A percentile compares a stretch with the other conserved stretches of the same genome.
phyloP scores from a whole-genome alignment of 345 rosid genomes.

The Gynandropsis gynandra region DNA sequence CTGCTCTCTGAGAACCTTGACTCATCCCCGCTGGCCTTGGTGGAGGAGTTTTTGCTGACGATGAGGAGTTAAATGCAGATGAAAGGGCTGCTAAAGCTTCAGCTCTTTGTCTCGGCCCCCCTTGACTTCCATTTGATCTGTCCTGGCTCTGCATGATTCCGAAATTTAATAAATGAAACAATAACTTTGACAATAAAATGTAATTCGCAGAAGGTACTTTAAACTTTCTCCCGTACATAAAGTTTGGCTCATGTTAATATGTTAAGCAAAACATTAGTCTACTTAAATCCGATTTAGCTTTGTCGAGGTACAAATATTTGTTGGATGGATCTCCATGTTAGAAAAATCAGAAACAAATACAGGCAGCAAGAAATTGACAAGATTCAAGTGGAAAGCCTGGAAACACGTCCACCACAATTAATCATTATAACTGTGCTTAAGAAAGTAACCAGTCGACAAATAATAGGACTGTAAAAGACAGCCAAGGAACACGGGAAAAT shows the following conservation, averaged over 20 bases:
- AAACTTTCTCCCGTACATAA: too few relatives aligned
- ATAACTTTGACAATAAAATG: not conserved
- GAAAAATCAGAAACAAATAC: too few relatives aligned
- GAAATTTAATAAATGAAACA: slow-evolving; percentile 6
- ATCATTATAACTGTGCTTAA: not conserved
- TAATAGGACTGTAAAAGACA: not conserved
- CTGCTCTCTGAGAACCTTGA: slow-evolving; percentile 84
- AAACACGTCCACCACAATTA: too few relatives aligned
- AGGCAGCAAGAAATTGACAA: too few relatives aligned
- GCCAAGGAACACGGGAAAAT: not conserved
- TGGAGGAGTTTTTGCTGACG: slow-evolving; percentile 40
- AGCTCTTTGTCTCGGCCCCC: slow-evolving; percentile 74
- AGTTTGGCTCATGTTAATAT: too few relatives aligned
- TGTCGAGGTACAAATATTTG: too few relatives aligned
- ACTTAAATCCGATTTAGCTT: too few relatives aligned
- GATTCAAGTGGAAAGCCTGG: too few relatives aligned
- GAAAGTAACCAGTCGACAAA: not conserved
- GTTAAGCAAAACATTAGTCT: too few relatives aligned
- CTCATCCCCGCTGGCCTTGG: slow-evolving; percentile 34
- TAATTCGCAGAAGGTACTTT: not conserved
- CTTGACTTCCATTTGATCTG: slow-evolving; percentile 54
- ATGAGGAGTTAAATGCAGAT: slow-evolving; percentile 64
- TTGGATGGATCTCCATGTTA: too few relatives aligned
- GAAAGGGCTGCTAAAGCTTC: slow-evolving; percentile 79
- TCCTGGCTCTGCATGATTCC: slow-evolving; percentile 37